Conservation (phyloP, 495 filamentous ascomycete genomes). For the Jackrogersella minutella region DNA sequence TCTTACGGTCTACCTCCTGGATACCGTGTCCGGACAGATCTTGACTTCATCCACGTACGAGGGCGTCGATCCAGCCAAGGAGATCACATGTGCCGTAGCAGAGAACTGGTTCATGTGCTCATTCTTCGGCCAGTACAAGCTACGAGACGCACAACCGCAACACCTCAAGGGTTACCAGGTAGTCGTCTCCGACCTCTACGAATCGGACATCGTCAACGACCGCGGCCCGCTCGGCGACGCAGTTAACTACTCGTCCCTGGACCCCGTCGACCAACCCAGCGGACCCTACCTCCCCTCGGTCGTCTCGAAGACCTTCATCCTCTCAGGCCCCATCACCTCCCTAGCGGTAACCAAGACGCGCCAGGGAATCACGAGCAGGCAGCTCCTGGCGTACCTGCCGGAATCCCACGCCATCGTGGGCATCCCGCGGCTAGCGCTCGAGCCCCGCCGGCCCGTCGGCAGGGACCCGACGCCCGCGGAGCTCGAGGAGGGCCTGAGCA, state of each 20-base stretch:
- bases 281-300: conserved; percentile 68
- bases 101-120: conserved; percentile 98
- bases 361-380: conserved; percentile 89
- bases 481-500: conserved; percentile 81
- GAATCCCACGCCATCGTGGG: conserved; percentile 74
- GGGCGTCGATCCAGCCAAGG: conserved; percentile 76
- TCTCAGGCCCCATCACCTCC: conserved; percentile 76
- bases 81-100: conserved; percentile 77
- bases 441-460: conserved; percentile 87
- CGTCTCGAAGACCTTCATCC: conserved; percentile 78
- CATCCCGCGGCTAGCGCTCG: conserved; percentile 79
- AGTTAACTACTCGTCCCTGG: conserved; percentile 75
- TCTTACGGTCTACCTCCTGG: conserved; percentile 81
- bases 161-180: conserved; percentile 85
- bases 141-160: conserved; percentile 58
- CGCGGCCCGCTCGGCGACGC: conserved; percentile 77
- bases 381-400: conserved; percentile 80
- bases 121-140: conserved; percentile 71
- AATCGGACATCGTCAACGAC: conserved; percentile 83
- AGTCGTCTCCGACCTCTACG: conserved; percentile 86
- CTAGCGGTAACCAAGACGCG: conserved; percentile 87
- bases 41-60: conserved; percentile 74
- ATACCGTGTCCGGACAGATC: conserved; percentile 83
- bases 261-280: conserved; percentile 58
- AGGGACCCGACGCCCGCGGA: conserved; percentile 83